Base-by-base conservation (phyloP, 2,329 filamentous ascomycete species). In the Fusarium xyrophilum region DNA sequence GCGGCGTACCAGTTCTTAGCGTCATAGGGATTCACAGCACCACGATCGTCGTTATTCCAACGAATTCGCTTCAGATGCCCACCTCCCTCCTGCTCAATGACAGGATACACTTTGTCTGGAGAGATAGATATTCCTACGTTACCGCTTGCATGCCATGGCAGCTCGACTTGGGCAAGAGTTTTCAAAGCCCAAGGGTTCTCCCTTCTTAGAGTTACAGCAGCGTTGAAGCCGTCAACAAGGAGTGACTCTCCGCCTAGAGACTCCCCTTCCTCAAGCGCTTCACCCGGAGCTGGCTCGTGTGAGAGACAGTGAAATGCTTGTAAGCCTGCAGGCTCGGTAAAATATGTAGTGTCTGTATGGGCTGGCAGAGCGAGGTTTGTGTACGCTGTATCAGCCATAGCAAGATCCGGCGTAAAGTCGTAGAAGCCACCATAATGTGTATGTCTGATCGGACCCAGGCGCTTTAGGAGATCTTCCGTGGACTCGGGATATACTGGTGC, bases 321-420 rank as follows among this genome's bases (percentile, higher is more conserved):
- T 35, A 99, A 85, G 13, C 95, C 93, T 4, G 92, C 90, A 0
- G 96, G 95, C 67, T 98, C 95, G 25, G 89, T 93, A 80, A 98
- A 98, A 79, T 99, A 98, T 2, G 95, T 97, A 10, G 88, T 98
- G 80, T 99, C 96, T 2, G 95, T 98, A 79, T 99, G 96, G 2
- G 92, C 90, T 23, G 89, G 88, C 5, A 99, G 86, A 2, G 89
- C 89, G 52, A 96, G 84, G 73, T 91, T 93, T 3, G 95, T 97
- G 81, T 98, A 99, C 6, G 93, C 93, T 3, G 92, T 96, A 75
- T 97, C 93, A 69, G 94, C 94, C 75, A 91, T 91, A 30, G 93
- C 90, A 27, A 97, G 86, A 78, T 97, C 92, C 8, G 94, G 91
- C 2, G 92, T 92, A 78, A 98, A 98, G 79, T 97, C 95, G 73